Evolutionary conservation across 2,329 filamentous ascomycete species (phyloP).

Genomic region (Talaromyces sp.): DNA sequence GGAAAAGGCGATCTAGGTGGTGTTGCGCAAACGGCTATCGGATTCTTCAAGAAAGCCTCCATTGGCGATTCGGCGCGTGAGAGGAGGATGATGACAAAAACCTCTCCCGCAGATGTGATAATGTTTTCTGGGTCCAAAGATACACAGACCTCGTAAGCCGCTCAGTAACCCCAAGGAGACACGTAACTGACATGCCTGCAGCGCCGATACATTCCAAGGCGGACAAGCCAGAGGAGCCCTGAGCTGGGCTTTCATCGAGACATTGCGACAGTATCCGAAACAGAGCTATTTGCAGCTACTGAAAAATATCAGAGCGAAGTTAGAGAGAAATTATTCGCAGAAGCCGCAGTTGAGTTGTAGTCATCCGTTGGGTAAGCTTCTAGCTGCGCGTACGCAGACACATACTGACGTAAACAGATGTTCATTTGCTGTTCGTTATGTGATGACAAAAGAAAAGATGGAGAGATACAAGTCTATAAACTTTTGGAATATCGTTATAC

Average conservation of each 20-base stretch:
- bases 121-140: constrained; percentile 99
- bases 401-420: constrained; percentile 46
- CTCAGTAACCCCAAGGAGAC: background rate
- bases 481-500: constrained; percentile 11
- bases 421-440: constrained; percentile 65
- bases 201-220: constrained; percentile 84
- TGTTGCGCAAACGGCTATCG: constrained; percentile 74
- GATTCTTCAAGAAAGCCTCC: constrained; percentile 83
- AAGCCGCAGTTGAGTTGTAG: constrained; percentile 96
- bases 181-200: constrained; percentile 35
- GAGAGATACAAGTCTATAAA: background rate
- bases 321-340: constrained; percentile 83
- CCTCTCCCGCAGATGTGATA: constrained; percentile 89
- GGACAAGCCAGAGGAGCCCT: constrained; percentile 92
- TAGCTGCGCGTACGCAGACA: constrained; percentile 28
- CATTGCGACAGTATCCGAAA: constrained; percentile 82
- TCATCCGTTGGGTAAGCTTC: constrained; percentile 76
- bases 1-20: constrained; percentile 76
- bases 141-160: constrained; percentile 64
- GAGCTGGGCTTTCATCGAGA: constrained; percentile 92
- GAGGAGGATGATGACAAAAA: constrained; percentile 80
- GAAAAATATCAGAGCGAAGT: constrained; percentile 86
- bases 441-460: constrained; percentile 31
- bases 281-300: constrained; percentile 93
- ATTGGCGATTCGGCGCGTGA: constrained; percentile 73